Evolutionary conservation across 768 basidiomycete species (phyloP).

Genomic region (Lentinus tigrinus): DNA sequence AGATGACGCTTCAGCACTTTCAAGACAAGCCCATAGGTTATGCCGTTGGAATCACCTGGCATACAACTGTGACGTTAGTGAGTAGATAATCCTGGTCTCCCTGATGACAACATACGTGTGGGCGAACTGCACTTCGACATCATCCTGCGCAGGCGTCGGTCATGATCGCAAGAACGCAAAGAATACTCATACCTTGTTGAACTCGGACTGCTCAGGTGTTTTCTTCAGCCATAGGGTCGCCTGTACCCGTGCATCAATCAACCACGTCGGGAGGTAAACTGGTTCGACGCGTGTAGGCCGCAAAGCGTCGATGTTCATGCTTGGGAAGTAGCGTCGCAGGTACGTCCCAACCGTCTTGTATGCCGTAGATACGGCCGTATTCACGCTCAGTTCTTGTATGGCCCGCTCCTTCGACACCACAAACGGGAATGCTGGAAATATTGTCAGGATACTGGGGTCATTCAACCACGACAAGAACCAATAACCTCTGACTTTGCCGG

Average conservation of each 20-base stretch:
- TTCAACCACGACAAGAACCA: background rate
- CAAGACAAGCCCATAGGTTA: slow-evolving; percentile 39
- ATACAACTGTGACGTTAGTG: slow-evolving; percentile 26
- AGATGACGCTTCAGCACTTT: no score
- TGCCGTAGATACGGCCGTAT: slow-evolving; percentile 27
- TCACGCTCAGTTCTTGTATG: slow-evolving; percentile 14
- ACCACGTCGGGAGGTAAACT: slow-evolving; percentile 65
- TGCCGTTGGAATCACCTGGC: slow-evolving; percentile 44
- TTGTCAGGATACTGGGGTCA: slow-evolving; percentile 12
- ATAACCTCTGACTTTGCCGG: slow-evolving; percentile 41
- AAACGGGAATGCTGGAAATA: slow-evolving; percentile 50
- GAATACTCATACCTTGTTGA: slow-evolving; percentile 29
- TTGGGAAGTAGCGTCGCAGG: slow-evolving; percentile 38
- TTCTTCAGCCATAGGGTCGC: slow-evolving; percentile 31
- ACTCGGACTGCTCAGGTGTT: slow-evolving; percentile 15
- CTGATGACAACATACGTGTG: background rate
- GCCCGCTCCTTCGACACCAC: slow-evolving; percentile 38
- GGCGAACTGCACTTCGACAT: slow-evolving; percentile 2
- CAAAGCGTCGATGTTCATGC: slow-evolving; percentile 37
- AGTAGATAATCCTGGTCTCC: background rate
- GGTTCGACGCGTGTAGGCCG: slow-evolving; percentile 48
- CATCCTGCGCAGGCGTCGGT: background rate
- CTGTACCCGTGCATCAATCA: slow-evolving; percentile 53
- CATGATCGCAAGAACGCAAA: background rate
- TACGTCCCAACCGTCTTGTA: slow-evolving; percentile 28